Base-by-base conservation (phyloP, 495 filamentous ascomycete species). In the Apodospora peruviana region DNA sequence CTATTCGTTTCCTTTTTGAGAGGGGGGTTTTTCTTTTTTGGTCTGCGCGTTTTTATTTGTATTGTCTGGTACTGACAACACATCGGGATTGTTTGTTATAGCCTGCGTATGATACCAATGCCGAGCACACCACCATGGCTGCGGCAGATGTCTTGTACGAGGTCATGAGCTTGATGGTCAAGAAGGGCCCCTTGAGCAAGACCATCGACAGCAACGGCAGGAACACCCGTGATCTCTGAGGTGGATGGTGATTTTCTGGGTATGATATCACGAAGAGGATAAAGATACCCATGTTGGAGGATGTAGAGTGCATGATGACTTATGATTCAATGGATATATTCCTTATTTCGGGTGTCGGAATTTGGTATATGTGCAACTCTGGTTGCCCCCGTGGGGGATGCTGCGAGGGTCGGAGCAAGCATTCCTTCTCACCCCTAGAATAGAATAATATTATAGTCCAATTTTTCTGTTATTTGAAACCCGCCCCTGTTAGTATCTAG, bases 91-190 rank as follows among this genome's bases (percentile, higher is more conserved):
- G 7, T 14, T 14, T 32, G 27, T 32, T 32, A 39, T 79, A 87
- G 54, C 89, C 89, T 5, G 87, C 88, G 3, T 94, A 95, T 63
- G 89, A 94, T 62, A 89, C 87, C 24, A 85, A 84, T 50, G 88
- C 85, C 2, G 89, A 95, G 75, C 83, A 84, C 58, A 95, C 89
- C 12, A 88, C 88, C 24, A 78, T 94, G 68, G 87, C 86, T 8
- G 89, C 87, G 1, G 86, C 88, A 3, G 87, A 93, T 67, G 78
- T 83, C 9, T 79, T 84, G 14, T 95, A 85, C 67, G 89, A 95
- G 71, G 84, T 94, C 54, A 83, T 95, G 74, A 91, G 84, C 21
- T 82, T 88, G 55, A 86, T 90, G 79, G 85, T 90, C 3, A 90
- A 88, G 75, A 71, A 69, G 39, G 70, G 70, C 14, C 52, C 52